Percentiles rank a stretch among this genome's conserved stretches.
Evolutionary conservation across 805 yeast genomes (phyloP).

Genomic region (Cyberlindnera galapagoensis): DNA sequence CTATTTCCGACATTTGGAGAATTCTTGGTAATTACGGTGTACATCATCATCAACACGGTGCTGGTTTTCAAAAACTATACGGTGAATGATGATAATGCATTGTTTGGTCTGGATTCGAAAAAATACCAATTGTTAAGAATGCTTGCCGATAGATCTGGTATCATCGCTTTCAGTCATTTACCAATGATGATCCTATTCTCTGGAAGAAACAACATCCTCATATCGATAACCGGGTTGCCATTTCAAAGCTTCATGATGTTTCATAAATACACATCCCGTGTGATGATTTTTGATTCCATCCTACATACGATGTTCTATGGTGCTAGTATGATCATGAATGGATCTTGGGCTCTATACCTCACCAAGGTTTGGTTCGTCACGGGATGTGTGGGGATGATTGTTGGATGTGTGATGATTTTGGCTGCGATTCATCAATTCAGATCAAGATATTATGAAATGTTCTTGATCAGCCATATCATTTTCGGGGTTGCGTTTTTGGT

Average conservation of each 20-base stretch:
- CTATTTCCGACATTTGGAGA: conserved; percentile 20
- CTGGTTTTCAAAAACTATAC: conserved; percentile 8
- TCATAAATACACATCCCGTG: conserved; percentile 61
- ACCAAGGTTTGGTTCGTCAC: conserved; percentile 12
- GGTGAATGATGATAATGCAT: conserved; percentile 12
- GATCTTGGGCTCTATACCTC: neutral
- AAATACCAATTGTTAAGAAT: conserved; percentile 5
- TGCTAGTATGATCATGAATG: conserved; percentile 3
- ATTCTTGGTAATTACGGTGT: conserved; percentile 25
- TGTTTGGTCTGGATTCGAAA: conserved; percentile 14
- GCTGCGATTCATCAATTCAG: conserved; percentile 39
- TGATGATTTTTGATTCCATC: conserved; percentile 35
- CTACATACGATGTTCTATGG: conserved; percentile 32
- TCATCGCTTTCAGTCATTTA: conserved; percentile 30
- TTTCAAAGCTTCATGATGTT: conserved; percentile 55
- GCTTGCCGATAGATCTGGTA: conserved; percentile 21
- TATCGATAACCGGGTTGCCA: conserved; percentile 54
- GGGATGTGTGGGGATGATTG: conserved; percentile 13
- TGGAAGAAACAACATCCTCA: conserved; percentile 66
- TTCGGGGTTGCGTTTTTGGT: conserved; percentile 48
- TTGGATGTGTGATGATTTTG: conserved; percentile 7
- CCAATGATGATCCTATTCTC: conserved; percentile 60
- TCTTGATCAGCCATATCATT: conserved; percentile 50
- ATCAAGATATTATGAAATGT: conserved; percentile 50
- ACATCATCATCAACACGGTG: conserved; percentile 21